Percentiles rank a stretch among this genome's conserved stretches.
Evolutionary conservation across 495 filamentous ascomycete genomes (phyloP).

Genomic region (Bacidia rubella): DNA sequence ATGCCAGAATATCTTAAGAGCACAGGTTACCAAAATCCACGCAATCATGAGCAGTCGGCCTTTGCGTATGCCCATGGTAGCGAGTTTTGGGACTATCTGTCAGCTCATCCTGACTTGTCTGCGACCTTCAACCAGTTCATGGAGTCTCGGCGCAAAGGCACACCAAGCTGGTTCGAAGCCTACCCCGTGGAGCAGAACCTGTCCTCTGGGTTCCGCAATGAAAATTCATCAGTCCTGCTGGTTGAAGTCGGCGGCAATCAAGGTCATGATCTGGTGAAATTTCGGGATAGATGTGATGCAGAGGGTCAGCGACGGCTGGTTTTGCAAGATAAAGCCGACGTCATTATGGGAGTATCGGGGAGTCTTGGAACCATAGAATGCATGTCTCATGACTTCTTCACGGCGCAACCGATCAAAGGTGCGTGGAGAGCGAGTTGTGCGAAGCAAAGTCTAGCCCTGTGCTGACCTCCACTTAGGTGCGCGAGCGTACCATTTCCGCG

Average conservation of each 20-base stretch:
- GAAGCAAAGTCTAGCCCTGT: neutral
- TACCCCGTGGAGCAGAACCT: conserved; percentile 14
- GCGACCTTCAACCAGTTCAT: conserved; percentile 20
- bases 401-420: conserved; percentile 29
- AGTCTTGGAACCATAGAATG: conserved; percentile 21
- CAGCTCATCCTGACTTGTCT: conserved; percentile 16
- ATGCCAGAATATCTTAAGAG: neutral
- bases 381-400: conserved; percentile 31
- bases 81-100: conserved; percentile 17
- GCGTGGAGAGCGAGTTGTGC: too few relatives aligned
- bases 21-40: neutral
- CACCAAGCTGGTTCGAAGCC: conserved; percentile 21
- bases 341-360: conserved; percentile 22
- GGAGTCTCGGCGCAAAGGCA: conserved; percentile 18
- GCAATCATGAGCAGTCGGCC: neutral
- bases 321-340: conserved; percentile 34
- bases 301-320: conserved; percentile 30
- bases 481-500: conserved; percentile 33
- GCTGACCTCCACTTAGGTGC: conserved; percentile 12
- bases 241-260: conserved; percentile 32
- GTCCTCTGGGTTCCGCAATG: conserved; percentile 12
- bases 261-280: conserved; percentile 26
- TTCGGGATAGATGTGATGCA: conserved; percentile 15
- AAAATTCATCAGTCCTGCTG: conserved; percentile 23
- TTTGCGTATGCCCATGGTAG: conserved; percentile 21